Conservation (phyloP, 2,329 filamentous ascomycete species). For the Aspergillus oerlinghausenensis region DNA sequence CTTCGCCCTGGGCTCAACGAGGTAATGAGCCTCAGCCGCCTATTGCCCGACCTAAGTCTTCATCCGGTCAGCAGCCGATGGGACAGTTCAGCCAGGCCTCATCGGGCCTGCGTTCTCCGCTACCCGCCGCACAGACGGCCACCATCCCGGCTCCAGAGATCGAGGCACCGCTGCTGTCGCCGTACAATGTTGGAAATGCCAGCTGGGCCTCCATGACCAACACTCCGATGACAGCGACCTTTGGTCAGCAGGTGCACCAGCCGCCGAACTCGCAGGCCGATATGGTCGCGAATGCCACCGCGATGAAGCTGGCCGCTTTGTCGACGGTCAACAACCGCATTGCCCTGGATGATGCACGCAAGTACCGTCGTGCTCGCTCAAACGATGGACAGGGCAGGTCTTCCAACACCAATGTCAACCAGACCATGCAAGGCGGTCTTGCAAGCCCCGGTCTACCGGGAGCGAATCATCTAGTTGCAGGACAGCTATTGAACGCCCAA, state of each 20-base stretch:
- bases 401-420: conserved; percentile 42
- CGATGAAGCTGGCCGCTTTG: conserved; percentile 95
- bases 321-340: conserved; percentile 99
- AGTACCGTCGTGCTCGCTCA: conserved; percentile 87
- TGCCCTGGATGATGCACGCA: conserved; percentile 91
- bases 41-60: conserved; percentile 68
- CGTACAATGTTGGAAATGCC: conserved; percentile 69
- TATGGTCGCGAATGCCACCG: conserved; percentile 97
- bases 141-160: conserved; percentile 71
- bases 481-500: conserved; percentile 79
- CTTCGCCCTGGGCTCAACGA: conserved; percentile 73
- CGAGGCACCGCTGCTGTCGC: conserved; percentile 81
- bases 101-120: conserved; percentile 74
- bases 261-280: conserved; percentile 68
- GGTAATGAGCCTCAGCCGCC: conserved; percentile 48
- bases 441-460: conserved; percentile 61
- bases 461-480: conserved; percentile 77
- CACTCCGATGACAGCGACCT: conserved; percentile 89
- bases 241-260: conserved; percentile 53
- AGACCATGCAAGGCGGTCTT: conserved; percentile 59
- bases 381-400: conserved; percentile 62
- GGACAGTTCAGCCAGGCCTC: conserved; percentile 89
- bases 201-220: conserved; percentile 99
- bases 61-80: conserved; percentile 74
- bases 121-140: conserved; percentile 78